phyloP scores from a whole-genome alignment of 352 stramenopile genomes.

The Pythium guiyangense region DNA sequence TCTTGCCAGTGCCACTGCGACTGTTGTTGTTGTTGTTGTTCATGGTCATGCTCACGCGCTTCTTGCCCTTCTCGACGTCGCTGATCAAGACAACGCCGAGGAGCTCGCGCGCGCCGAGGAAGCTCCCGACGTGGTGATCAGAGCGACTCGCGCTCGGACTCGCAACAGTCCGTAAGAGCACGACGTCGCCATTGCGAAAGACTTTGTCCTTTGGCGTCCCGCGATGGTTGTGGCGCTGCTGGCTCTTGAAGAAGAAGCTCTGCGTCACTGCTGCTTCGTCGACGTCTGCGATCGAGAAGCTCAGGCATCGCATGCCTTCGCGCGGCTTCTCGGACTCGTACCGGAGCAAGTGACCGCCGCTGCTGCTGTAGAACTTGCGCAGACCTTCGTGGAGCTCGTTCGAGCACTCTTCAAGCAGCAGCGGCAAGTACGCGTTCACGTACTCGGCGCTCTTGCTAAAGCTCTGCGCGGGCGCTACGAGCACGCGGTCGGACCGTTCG shows the following conservation, averaged over 20 bases:
- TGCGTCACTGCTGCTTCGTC: constrained; percentile 22
- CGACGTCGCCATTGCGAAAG: constrained; percentile 77
- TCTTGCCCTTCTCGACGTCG: constrained; percentile 60
- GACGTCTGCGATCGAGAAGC: constrained; percentile 59
- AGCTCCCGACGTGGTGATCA: constrained; percentile 5
- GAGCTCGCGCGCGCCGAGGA: constrained; percentile 58
- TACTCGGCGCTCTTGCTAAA: constrained; percentile 76
- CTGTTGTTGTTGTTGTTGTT: background rate
- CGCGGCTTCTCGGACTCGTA: constrained; percentile 79
- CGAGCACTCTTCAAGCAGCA: constrained; percentile 80
- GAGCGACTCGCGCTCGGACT: constrained; percentile 9
- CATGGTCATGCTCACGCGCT: constrained; percentile 23
- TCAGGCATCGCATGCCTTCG: constrained; percentile 81
- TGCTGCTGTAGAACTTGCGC: constrained; percentile 32
- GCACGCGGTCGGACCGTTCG: constrained; percentile 45
- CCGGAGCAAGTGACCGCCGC: constrained; percentile 54
- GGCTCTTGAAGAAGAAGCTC: constrained; percentile 18
- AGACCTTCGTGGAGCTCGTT: constrained; percentile 76
- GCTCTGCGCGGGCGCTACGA: constrained; percentile 43
- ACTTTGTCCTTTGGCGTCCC: constrained; percentile 52
- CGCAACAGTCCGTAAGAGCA: constrained; percentile 45
- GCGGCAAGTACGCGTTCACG: constrained; percentile 66
- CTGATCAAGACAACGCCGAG: constrained; percentile 74
- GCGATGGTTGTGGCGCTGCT: constrained; percentile 11
- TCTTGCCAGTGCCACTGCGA: background rate